Base-by-base conservation (phyloP, 495 filamentous ascomycete species). In the Penicillium samsonianum region DNA sequence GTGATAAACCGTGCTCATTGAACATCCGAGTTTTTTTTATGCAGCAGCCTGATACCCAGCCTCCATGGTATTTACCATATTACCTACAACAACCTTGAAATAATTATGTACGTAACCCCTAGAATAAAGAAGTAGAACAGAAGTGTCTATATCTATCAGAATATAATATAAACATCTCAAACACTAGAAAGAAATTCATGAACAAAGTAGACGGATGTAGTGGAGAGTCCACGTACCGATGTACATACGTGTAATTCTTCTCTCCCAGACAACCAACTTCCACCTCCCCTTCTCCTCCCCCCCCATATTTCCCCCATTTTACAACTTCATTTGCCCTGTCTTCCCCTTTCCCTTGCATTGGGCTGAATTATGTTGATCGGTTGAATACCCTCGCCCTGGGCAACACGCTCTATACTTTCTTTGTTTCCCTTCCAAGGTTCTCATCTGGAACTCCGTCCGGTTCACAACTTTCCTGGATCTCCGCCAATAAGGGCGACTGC, bases 401-500 rank as follows among this genome's bases (percentile, higher is more conserved):
- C 53, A 46, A 23, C 50, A 52, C 19, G 23, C 48, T 40, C 44
- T 25, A 28, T 59, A 52, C 55, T 46, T 22, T 30, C 33, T 41
- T 26, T 20, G 42, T 25, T 33, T 55, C 48, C 50, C 33, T 28
- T 48, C 30, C 25, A n/a, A n/a, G n/a, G n/a, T n/a, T n/a, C n/a
- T n/a, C n/a, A 16, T 50, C 56, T 63, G 61, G 61, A 58, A 55
- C 53, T 50, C 56, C 53, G 62, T 62, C 60, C 54, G 57, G 50
- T 65, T 68, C 50, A 38, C 37, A 68, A 64, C 43, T 43, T 63
- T 50, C 30, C 44, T 55, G 55, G 25, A 52, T 31, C 60, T 57
- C 57, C 61, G 57, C 65, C 65, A 64, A 68, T 64, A 59, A 68
- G 56, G 65, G 47, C 43, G 41, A 60, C 55, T 59, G 62, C 62